Conservation (phyloP, 352 stramenopile genomes). For the Phytophthora europaea region DNA sequence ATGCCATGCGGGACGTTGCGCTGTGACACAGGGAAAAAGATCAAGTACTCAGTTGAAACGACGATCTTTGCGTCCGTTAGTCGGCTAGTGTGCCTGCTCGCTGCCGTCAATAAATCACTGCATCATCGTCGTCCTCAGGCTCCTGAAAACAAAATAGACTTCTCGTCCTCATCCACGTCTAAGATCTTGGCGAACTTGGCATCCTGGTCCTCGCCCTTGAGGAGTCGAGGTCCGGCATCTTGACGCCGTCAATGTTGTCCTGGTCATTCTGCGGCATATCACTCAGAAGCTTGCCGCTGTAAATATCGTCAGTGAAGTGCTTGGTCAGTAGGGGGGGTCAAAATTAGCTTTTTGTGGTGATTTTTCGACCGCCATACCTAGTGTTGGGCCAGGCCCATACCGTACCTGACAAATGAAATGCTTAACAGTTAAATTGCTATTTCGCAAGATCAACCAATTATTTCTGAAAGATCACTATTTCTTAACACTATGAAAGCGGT, state of each 20-base stretch:
- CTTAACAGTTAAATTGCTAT: no score
- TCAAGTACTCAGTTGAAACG: slow-evolving; percentile 41
- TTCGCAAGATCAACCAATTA: no score
- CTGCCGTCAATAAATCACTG: slow-evolving; percentile 68
- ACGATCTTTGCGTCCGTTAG: slow-evolving; percentile 21
- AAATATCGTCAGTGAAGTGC: slow-evolving; percentile 99
- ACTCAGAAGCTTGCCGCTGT: slow-evolving; percentile 98
- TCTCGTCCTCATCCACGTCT: slow-evolving; percentile 77
- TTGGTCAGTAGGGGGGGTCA: slow-evolving; percentile 88
- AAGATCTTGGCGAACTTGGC: slow-evolving; percentile 86
- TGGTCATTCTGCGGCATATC: slow-evolving; percentile 98
- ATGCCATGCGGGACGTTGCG: background rate
- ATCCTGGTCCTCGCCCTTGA: slow-evolving; percentile 81
- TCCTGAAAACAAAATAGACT: slow-evolving; percentile 40
- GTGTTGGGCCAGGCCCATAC: no score
- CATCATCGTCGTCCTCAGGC: slow-evolving; percentile 47
- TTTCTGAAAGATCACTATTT: no score
- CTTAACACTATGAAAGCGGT: no score
- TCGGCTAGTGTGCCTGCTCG: slow-evolving; percentile 34
- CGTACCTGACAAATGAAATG: no score
- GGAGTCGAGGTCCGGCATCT: slow-evolving; percentile 88
- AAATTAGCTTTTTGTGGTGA: no score
- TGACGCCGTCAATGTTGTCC: slow-evolving; percentile 98
- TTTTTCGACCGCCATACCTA: no score
- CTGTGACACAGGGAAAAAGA: slow-evolving; percentile 13